phyloP scores from a whole-genome alignment of 2,329 filamentous ascomycete species.

The Cryphonectria carpinicola region DNA sequence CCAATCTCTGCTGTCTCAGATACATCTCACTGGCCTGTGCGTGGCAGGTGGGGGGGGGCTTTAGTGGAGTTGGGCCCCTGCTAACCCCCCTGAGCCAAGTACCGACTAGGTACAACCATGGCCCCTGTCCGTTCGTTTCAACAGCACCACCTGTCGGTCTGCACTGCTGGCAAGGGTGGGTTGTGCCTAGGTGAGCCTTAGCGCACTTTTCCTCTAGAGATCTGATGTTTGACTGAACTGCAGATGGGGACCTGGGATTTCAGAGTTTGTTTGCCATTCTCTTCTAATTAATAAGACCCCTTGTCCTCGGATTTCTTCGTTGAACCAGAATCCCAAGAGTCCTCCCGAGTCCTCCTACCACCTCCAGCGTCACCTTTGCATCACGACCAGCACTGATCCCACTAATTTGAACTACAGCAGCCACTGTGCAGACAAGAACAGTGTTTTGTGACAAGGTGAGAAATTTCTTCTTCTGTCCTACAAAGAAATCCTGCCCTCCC shows the following conservation, averaged over 20 bases:
- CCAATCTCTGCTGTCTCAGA: conserved; percentile 13
- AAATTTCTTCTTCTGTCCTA: background rate
- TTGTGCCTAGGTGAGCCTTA: conserved; percentile 1
- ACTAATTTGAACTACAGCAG: background rate
- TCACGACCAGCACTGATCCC: conserved; percentile 14
- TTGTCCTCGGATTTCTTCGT: conserved; percentile 28
- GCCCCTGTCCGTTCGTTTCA: conserved; percentile 29
- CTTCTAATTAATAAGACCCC: conserved; percentile 31
- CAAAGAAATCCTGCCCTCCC: background rate
- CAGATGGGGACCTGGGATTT: conserved; percentile 16
- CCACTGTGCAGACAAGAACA: background rate
- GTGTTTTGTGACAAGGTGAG: background rate
- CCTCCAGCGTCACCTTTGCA: conserved; percentile 24
- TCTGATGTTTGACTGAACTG: conserved; percentile 9
- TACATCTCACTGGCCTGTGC: conserved; percentile 21
- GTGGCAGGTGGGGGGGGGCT: conserved; percentile 5
- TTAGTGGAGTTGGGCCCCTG: conserved; percentile 16
- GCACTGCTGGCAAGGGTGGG: conserved; percentile 23
- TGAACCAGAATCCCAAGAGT: conserved; percentile 11
- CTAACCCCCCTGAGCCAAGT: conserved; percentile 21
- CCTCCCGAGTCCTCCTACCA: conserved; percentile 4
- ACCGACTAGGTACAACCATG: conserved; percentile 25
- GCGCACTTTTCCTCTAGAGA: conserved; percentile 7
- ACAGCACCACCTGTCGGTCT: conserved; percentile 29
- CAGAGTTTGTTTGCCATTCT: conserved; percentile 23